Evolutionary conservation across 1,139 yeast genomes (phyloP).

Genomic region (Saccharomyces pastorianus): DNA sequence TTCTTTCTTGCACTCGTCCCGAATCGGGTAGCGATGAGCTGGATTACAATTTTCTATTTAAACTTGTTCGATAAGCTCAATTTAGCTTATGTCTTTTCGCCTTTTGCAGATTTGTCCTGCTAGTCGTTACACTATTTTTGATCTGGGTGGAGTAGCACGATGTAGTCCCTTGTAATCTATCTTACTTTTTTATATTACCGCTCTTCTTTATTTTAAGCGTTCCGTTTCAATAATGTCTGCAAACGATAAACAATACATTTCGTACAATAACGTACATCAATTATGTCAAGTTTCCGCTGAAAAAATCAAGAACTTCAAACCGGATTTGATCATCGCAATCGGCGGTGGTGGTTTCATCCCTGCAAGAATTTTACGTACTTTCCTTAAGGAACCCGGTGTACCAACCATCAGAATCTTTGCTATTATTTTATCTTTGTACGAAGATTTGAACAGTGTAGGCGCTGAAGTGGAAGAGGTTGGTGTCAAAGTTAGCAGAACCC

Average conservation of each 20-base stretch:
- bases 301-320: slow-evolving; percentile 39
- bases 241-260: slow-evolving; percentile 45
- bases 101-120: not conserved
- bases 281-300: slow-evolving; percentile 50
- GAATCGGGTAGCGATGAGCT: slow-evolving; percentile 1
- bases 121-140: too few species aligned
- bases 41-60: not conserved
- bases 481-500: slow-evolving; percentile 54
- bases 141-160: not conserved
- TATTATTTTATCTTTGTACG: slow-evolving; percentile 54
- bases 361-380: slow-evolving; percentile 55
- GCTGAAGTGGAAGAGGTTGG: slow-evolving; percentile 44
- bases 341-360: slow-evolving; percentile 70
- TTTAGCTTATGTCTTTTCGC: not conserved
- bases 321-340: slow-evolving; percentile 55
- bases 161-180: not conserved
- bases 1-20: not conserved
- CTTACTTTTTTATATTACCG: slow-evolving; percentile 1
- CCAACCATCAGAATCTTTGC: slow-evolving; percentile 60
- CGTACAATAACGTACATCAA: slow-evolving; percentile 56
- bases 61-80: not conserved
- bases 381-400: slow-evolving; percentile 45
- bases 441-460: slow-evolving; percentile 42
- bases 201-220: not conserved
- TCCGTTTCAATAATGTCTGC: slow-evolving; percentile 19